phyloP scores from a whole-genome alignment of 345 rosid species.

The Crucihimalaya himalaica region DNA sequence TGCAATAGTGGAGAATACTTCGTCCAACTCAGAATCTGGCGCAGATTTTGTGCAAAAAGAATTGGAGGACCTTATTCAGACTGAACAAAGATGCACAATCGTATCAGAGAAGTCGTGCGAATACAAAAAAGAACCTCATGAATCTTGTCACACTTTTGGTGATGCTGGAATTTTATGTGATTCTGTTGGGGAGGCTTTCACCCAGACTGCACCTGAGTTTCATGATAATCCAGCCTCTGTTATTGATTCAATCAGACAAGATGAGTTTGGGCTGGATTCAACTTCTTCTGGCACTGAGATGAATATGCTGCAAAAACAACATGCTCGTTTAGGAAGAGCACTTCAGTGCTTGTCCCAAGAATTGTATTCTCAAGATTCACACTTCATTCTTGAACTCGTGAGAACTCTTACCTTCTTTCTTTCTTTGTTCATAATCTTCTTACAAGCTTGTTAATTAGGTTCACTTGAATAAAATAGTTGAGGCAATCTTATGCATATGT shows the following conservation, averaged over 20 bases:
- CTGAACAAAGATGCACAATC: slow-evolving; percentile 33
- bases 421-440: slow-evolving; percentile 24
- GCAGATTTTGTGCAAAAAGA: slow-evolving; percentile 35
- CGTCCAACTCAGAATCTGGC: slow-evolving; percentile 34
- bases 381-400: slow-evolving; percentile 98
- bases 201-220: slow-evolving; percentile 39
- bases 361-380: slow-evolving; percentile 95
- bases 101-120: slow-evolving; percentile 30
- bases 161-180: slow-evolving; percentile 39
- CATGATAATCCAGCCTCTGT: slow-evolving; percentile 50
- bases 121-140: slow-evolving; percentile 31
- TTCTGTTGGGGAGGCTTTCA: slow-evolving; percentile 30
- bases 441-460: slow-evolving; percentile 18
- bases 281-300: slow-evolving; percentile 64
- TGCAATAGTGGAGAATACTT: slow-evolving; percentile 27
- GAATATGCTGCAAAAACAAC: slow-evolving; percentile 84
- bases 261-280: slow-evolving; percentile 84
- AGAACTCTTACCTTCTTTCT: slow-evolving; percentile 33
- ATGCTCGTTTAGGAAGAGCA: slow-evolving; percentile 98
- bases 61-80: slow-evolving; percentile 31
- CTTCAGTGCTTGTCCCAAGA: slow-evolving; percentile 98
- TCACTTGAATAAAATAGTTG: neutral
- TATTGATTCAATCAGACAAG: slow-evolving; percentile 78
- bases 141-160: slow-evolving; percentile 32
- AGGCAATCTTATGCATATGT: slow-evolving; percentile 5